These are phyloP conservation scores for Schizonepeta tenuifolia DNA, from an alignment of 257 asterid genomes.

Conservation along the genomic window DNA sequence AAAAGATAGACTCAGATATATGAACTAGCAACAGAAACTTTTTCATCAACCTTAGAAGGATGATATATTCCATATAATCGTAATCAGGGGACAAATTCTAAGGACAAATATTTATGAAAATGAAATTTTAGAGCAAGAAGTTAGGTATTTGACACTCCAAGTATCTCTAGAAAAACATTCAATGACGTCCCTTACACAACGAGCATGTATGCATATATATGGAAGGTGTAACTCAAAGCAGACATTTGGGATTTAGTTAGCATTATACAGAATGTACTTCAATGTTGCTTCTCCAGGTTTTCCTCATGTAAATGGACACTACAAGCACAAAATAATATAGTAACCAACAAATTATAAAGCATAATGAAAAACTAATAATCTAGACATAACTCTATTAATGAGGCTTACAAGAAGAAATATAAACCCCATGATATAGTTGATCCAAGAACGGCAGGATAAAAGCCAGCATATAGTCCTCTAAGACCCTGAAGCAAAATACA, in stretches of 20 bases:
- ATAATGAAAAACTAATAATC: conserved; percentile 5
- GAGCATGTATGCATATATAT: conserved; percentile 2
- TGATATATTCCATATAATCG: neutral
- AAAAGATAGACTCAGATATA: too few species aligned
- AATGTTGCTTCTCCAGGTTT: conserved; percentile 22
- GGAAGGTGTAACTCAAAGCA: conserved; percentile 1
- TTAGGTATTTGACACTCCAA: neutral
- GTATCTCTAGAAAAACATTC: conserved; percentile 13
- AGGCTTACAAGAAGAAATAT: conserved; percentile 90
- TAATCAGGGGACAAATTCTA: conserved; percentile 1
- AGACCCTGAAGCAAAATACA: conserved; percentile 65
- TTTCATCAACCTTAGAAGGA: neutral
- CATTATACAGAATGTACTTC: conserved; percentile 6
- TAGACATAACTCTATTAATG: conserved; percentile 19
- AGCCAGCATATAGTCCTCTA: conserved; percentile 92
- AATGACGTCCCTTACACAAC: conserved; percentile 9
- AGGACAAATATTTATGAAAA: neutral
- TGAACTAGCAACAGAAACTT: neutral
- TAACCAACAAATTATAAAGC: conserved; percentile 20
- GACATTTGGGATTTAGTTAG: conserved; percentile 17
- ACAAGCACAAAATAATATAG: conserved; percentile 21
- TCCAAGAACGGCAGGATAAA: conserved; percentile 97
- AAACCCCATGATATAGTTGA: conserved; percentile 96
- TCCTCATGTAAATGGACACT: conserved; percentile 23
- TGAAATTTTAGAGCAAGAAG: neutral